Percentiles rank a stretch among this genome's conserved stretches.
phyloP scores from a whole-genome alignment of 805 yeast species.

The Starmerella floris region DNA sequence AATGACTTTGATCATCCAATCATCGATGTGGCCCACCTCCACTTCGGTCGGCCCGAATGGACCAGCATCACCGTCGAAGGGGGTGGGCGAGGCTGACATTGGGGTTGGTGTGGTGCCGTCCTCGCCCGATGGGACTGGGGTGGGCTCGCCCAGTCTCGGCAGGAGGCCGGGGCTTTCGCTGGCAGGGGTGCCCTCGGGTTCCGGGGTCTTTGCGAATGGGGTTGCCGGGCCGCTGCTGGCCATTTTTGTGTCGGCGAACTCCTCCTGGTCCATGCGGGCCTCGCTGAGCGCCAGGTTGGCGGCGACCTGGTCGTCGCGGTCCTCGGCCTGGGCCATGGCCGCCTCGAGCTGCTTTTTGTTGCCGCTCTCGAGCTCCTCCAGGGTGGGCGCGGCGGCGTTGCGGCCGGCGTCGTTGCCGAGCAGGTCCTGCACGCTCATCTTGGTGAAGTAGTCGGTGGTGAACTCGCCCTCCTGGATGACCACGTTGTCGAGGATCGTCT shows the following conservation, averaged over 20 bases:
- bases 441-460: conserved; percentile 89
- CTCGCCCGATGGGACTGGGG: neutral
- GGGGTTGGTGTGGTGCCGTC: no score
- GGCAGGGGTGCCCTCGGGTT: neutral
- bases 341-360: conserved; percentile 32
- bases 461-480: conserved; percentile 97
- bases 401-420: conserved; percentile 46
- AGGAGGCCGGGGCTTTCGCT: neutral
- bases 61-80: neutral
- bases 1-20: conserved; percentile 85
- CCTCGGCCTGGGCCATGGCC: conserved; percentile 84
- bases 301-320: conserved; percentile 62
- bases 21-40: conserved; percentile 65
- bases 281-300: conserved; percentile 83
- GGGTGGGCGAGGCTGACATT: no score
- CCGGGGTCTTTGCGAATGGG: neutral
- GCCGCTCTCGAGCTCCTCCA: conserved; percentile 21
- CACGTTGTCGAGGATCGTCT: conserved; percentile 82
- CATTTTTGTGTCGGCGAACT: conserved; percentile 35
- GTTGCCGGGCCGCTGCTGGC: neutral
- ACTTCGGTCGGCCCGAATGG: conserved; percentile 36
- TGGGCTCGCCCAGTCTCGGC: neutral
- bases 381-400: conserved; percentile 23
- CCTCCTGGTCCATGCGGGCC: conserved; percentile 70
- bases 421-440: conserved; percentile 71